These are phyloP conservation scores for Crithidia brevicula DNA, from an alignment of 208 protist species.

Conservation along the genomic window DNA sequence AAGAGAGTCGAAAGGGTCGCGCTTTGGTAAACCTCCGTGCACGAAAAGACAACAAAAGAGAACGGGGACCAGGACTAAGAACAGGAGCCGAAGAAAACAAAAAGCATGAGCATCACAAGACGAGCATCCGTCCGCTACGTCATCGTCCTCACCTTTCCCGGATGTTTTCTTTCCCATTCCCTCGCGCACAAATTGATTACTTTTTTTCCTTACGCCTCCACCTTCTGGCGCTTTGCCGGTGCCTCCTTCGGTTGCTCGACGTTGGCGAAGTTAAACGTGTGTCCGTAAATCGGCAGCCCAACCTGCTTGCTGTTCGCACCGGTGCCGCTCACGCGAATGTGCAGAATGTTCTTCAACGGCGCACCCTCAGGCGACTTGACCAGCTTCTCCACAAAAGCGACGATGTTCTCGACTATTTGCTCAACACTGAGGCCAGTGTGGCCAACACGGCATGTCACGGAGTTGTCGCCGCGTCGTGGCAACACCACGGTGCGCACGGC, in stretches of 20 bases:
- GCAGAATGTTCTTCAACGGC: slow-evolving; percentile 62
- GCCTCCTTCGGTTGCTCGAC: slow-evolving; percentile 7
- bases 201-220: slow-evolving; percentile 16
- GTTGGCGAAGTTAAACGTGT: slow-evolving; percentile 55
- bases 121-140: too few relatives aligned
- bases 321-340: slow-evolving; percentile 80
- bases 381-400: slow-evolving; percentile 65
- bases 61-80: too few relatives aligned
- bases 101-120: too few relatives aligned
- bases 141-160: too few relatives aligned
- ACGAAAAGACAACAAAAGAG: too few relatives aligned
- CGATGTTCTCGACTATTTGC: slow-evolving; percentile 76
- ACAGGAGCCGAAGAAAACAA: too few relatives aligned
- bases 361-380: slow-evolving; percentile 62
- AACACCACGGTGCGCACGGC: slow-evolving; percentile 73
- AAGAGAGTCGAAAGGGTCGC: too few relatives aligned
- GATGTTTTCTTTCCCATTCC: too few relatives aligned
- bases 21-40: too few relatives aligned
- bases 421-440: slow-evolving; percentile 70
- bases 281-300: slow-evolving; percentile 75
- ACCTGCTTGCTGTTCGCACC: slow-evolving; percentile 64
- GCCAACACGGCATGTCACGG: slow-evolving; percentile 77
- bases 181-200: too few relatives aligned
- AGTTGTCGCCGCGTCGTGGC: slow-evolving; percentile 77
- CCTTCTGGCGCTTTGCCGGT: slow-evolving; percentile 25